Evolutionary conservation across 768 basidiomycete genomes (phyloP), one percentile per base, ranked within the genome.

Genomic region (Lactifluus rugatus): DNA sequence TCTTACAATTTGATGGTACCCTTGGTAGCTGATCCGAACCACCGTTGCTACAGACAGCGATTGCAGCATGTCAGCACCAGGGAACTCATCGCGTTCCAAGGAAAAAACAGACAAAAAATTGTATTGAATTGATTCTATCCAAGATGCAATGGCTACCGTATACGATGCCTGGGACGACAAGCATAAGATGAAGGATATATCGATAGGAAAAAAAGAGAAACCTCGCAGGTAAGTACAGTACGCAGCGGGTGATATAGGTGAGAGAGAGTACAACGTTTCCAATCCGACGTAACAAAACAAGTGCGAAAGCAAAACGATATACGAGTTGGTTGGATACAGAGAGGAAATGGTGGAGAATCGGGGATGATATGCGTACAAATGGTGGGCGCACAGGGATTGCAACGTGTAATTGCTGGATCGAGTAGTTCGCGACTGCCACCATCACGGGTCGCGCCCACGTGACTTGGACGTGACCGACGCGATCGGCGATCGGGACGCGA

Each of bases 251-350:
- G 47, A 36, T 32, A 21, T 5, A 9, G 7, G 46, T 26, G 47
- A 36, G 36, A 21, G 26, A 32, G 48, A 46, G 42, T 42, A 54
- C 58, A 56, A 41, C 36, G 37, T 45, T 51, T 56, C 49, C 54
- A 17, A 60, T 52, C 49, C 44, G 37, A 41, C 56, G 54, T 44
- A 26, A 60, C 59, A 60, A 55, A 49, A 59, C 58, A 60, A 55
- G 44, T 60, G 59, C 54, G 59, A 60, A 47, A 60, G 54, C 59
- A 52, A 56, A 51, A 56, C 54, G 48, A 60, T 46, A 42, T 55
- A 49, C 23, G 39, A 55, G 54, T 41, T 47, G 32, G 45, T 45
- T 41, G 47, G 23, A 50, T 50, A 60, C 53, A 56, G 19, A 21
- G 36, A 11, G 25, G 28, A 36, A 50, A 25, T 42, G 46, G 31